Evolutionary conservation across 805 yeast genomes (phyloP), one percentile per base, ranked within the genome.

Genomic region (Lipomyces spencermartinsiae): DNA sequence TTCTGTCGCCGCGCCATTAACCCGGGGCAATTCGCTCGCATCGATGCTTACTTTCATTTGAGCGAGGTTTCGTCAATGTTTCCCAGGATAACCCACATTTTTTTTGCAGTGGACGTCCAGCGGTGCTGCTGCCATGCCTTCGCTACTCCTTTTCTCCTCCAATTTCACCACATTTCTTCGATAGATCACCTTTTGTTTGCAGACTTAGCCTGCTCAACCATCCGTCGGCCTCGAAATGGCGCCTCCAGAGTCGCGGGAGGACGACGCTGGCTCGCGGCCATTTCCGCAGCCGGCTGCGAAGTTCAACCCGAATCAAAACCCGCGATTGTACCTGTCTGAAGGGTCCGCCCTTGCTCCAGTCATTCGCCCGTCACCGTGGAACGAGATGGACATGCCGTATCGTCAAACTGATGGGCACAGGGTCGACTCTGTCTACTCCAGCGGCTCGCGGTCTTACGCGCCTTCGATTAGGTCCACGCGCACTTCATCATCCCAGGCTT

Each of bases 321-420:
- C 57, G 55, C 37, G 6, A 14, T 6, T 29, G 14, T n/a, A 22
- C 29, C 4, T 43, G 31, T 22, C 35, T 25, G 59, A 53, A 19
- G 49, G 16, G 46, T 7, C 60, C 16, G 58, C 70, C 8, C 56
- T 35, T 55, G 14, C 51, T 4, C 56, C 69, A 19, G 56, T 57
- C n/a, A 49, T 68, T n/a, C 60, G 67, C 2, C 69, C 71, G 2
- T 62, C 66, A 54, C 71, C 71, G 31, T 68, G 71, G 71, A 39
- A 51, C 62, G 71, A 68, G 25, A 25, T 59, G 54, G 69, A 63
- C 43, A 2, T 67, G 53, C 29, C 56, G 51, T 63, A 65, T 65
- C 46, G 61, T 12, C 63, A 53, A 55, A 34, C 60, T 7, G 54
- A 57, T 39, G 35, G 56, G 19, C 63, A 56, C 43, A 35, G 59